phyloP scores from a whole-genome alignment of 148 eudicot species.

The Diospyros kaki region DNA sequence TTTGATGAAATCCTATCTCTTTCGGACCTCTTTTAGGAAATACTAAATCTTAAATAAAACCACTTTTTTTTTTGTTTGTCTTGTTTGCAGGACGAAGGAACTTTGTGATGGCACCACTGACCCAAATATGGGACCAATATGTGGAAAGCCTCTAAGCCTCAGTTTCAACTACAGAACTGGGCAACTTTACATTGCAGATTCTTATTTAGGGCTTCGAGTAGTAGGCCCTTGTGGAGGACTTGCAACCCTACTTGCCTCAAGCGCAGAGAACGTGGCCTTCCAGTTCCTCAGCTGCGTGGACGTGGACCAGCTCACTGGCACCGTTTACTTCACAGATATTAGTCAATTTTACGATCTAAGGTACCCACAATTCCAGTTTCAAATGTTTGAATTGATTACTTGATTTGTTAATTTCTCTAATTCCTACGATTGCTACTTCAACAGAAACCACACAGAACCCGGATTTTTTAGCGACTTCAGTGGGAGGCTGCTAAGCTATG shows the following conservation, averaged over 20 bases:
- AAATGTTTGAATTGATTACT: too few species aligned
- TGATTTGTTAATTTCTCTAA: too few species aligned
- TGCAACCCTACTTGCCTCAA: neutral
- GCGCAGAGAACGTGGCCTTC: neutral
- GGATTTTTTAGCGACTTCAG: too few species aligned
- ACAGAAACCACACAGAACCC: too few species aligned
- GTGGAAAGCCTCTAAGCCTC: conserved; percentile 1
- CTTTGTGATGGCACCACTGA: neutral
- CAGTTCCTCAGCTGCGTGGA: neutral
- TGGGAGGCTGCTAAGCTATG: too few species aligned
- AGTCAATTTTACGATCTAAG: neutral
- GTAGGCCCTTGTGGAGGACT: conserved; percentile 2
- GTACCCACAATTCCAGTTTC: neutral
- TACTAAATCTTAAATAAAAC: too few species aligned
- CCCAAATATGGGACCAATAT: neutral
- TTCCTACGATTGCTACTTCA: too few species aligned
- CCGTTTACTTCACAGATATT: conserved; percentile 7
- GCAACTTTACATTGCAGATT: neutral
- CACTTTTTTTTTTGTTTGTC: too few species aligned
- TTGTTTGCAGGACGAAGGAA: neutral
- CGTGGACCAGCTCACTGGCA: neutral
- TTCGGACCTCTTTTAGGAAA: too few species aligned
- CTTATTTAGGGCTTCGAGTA: neutral
- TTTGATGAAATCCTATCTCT: too few species aligned
- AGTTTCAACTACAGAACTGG: neutral